Evolutionary conservation across 1,139 yeast species (phyloP), one percentile per base, ranked within the genome.

Genomic region (Candida tropicalis): DNA sequence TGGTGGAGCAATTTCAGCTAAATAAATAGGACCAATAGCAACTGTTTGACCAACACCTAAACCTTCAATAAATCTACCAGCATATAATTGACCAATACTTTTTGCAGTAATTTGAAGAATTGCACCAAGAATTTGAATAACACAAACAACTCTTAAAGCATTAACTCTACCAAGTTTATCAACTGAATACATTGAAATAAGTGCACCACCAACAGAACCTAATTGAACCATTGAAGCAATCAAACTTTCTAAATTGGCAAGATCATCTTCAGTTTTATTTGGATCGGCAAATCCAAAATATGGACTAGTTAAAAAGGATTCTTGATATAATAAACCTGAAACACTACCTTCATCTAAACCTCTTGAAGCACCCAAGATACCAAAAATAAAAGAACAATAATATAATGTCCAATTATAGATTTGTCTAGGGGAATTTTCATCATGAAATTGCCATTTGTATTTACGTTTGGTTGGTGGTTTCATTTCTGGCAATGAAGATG

Each of bases 201-300:
- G 44, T 20, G 81, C 68, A 23, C 87, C 87, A 31, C 76, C 82
- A 45, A 81, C 73, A 25, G 81, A 72, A 2, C 86, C 86, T 38
- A 81, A 58, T 54, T 79, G 84, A 4, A 80, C 85, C 85, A 81
- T 81, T 3, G 84, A 67, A 2, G 79, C 75, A 52, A 81, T 79
- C 55, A 78, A 79, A 7, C 83, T 77, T 48, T 70, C 72, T 49
- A 72, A 56, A 48, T 75, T 65, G 9, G 83, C 82, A 16, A 73
- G 35, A n/a, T 66, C 54, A 37, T 58, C 49, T 3, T 50, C 65
- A 2, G 71, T 42, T 48, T 70, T 73, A 20, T 55, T 50, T 2
- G 62, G 54, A 50, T 77, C 81, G 22, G 55, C 51, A 29, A 81
- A 65, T 2, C 82, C 82, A 54, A 79, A 79, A 22, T 36, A 42